A percentile compares a stretch with the other conserved stretches of the same genome.
These are phyloP conservation scores for Sedum album DNA, from an alignment of 164 flowering plant species.

Conservation along the genomic window DNA sequence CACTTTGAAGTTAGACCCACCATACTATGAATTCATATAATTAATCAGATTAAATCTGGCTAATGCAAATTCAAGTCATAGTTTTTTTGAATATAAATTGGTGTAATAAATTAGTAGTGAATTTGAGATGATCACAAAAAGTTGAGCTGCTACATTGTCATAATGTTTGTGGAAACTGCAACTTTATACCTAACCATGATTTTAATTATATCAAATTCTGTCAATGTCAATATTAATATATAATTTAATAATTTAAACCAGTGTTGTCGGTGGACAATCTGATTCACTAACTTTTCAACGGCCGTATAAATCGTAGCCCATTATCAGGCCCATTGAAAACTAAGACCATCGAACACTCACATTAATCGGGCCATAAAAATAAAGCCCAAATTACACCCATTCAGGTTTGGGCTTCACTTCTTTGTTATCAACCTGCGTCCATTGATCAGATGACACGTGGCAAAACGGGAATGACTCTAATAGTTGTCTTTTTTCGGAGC, in stretches of 20 bases:
- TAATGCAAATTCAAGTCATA: too few species aligned
- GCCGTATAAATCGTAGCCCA: neutral
- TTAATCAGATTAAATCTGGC: too few species aligned
- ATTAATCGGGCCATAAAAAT: too few species aligned
- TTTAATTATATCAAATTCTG: neutral
- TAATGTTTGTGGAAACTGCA: neutral
- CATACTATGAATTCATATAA: too few species aligned
- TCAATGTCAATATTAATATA: neutral
- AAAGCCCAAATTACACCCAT: too few species aligned
- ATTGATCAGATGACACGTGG: neutral
- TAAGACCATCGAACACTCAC: too few species aligned
- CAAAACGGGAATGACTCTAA: neutral
- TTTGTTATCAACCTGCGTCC: neutral
- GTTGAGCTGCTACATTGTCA: neutral
- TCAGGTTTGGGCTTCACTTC: too few species aligned
- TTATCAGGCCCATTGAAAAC: too few species aligned
- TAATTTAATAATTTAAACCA: too few species aligned
- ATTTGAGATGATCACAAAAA: neutral
- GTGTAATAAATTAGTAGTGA: neutral
- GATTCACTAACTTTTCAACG: neutral
- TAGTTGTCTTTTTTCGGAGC: neutral
- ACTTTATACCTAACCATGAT: neutral
- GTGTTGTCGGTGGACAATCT: neutral
- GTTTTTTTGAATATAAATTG: neutral
- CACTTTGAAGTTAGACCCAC: too few species aligned